A percentile compares a stretch with the other conserved stretches of the same genome.
Conservation (phyloP, 768 basidiomycete genomes). For the Coprinopsis sp. region DNA sequence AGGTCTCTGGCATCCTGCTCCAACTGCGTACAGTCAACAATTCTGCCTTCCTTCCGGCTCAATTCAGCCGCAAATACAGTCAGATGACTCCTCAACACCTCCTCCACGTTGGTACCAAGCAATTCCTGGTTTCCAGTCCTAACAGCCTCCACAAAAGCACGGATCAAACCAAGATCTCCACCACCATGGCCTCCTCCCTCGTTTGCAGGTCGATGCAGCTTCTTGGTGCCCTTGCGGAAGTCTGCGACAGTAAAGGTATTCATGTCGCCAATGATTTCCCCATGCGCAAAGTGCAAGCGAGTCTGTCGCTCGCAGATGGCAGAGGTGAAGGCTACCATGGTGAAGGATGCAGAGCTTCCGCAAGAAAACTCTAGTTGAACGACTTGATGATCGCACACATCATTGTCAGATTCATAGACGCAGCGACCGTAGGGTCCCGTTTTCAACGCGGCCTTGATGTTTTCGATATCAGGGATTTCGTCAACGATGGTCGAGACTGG, state of each 20-base stretch:
- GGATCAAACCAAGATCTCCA: slow-evolving; percentile 74
- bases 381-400: slow-evolving; percentile 89
- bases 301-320: slow-evolving; percentile 79
- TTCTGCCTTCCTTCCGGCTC: slow-evolving; percentile 61
- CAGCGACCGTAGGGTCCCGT: slow-evolving; percentile 74
- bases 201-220: slow-evolving; percentile 40
- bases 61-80: slow-evolving; percentile 86
- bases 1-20: slow-evolving; percentile 35
- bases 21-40: slow-evolving; percentile 68
- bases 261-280: slow-evolving; percentile 90
- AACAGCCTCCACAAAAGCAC: slow-evolving; percentile 74
- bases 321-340: slow-evolving; percentile 85
- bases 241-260: slow-evolving; percentile 66
- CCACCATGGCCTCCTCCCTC: slow-evolving; percentile 80
- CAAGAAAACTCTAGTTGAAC: slow-evolving; percentile 85
- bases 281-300: slow-evolving; percentile 79
- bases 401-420: slow-evolving; percentile 80
- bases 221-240: slow-evolving; percentile 55
- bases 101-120: slow-evolving; percentile 62
- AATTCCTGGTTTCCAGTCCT: slow-evolving; percentile 54
- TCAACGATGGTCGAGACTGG: slow-evolving; percentile 69
- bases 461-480: slow-evolving; percentile 83
- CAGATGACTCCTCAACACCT: slow-evolving; percentile 73
- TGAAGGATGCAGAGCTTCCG: slow-evolving; percentile 79
- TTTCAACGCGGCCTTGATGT: slow-evolving; percentile 66